Base-by-base conservation (phyloP, 176 grass and related monocot species). In the Sorghum bicolor region DNA sequence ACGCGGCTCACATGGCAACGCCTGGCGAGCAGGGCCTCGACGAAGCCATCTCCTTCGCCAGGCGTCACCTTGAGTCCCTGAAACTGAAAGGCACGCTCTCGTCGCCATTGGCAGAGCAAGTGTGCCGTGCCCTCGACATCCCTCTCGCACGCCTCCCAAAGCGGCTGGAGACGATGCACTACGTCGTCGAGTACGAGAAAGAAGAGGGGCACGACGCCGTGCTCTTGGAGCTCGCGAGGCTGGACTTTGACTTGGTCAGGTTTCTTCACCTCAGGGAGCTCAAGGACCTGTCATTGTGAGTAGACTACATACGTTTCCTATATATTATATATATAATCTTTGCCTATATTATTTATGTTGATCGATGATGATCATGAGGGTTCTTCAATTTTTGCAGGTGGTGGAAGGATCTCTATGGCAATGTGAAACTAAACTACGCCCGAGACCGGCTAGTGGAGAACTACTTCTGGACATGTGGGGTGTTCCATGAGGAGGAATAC, bases 401-500 rank as follows among this genome's bases (percentile, higher is more conserved):
- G 84, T 86, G 84, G 84, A 79, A 72, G 24, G 84, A 80, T 22
- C 47, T 80, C 1, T 67, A 78, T 29, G 10, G 47, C 4, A 2
- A 68, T 3, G 74, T 79, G 64, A 86, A 80, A 5, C 67, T 86
- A 8, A 47, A 3, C 16, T 86, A 80, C 22, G 53, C 84, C n/a
- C 39, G 84, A 33, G 76, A 86, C 30, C 76, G 84, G 0, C 1
- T 80, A 33, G 43, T 72, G n/a, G 84, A 86, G 55, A 62, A 40
- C 38, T 86, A 79, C 66, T 72, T 86, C 32, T 80, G 61, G 61
- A 69, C 52, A 0, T 70, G 64, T 31, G 61, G 60, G 2, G 16
- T 86, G 32, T 78, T 70, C 55, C 78, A 45, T 14, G 76, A 86
- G 30, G 74, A 75, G 24, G 75, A 86, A n/a, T 80, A 72, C 37